Evolutionary conservation across 2,329 filamentous ascomycete genomes (phyloP), one percentile per base, ranked within the genome.

Genomic region (Diaporthe sp.): DNA sequence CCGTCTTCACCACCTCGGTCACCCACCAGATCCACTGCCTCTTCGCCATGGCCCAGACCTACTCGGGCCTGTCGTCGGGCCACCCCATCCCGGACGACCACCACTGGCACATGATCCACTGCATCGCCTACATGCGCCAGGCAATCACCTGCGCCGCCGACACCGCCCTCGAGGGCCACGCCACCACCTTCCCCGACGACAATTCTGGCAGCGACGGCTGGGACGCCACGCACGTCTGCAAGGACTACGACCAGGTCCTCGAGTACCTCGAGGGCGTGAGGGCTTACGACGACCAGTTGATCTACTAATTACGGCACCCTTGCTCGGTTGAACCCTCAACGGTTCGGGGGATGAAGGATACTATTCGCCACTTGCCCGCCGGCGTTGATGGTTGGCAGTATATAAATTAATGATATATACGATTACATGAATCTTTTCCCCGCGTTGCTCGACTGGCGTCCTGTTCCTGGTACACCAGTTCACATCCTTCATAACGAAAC

Each of bases 21-120:
- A 84, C 83, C 2, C 83, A 84, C 76, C 82, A 84, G 75, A 79
- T 84, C 68, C 83, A 84, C 78, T 84, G 83, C 76, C 76, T 84
- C 59, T 72, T 72, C 70, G 57, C 58, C 58, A 65, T 72, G 58
- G 70, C 70, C 4, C 84, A 86, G 77, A 86, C 84, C 8, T 87
- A 86, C 80, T 86, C 85, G 0, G 85, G 84, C 31, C 79, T 87
- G 65, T 83, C 81, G 62, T 82, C 84, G 3, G 82, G 82, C 74
- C 82, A 84, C 76, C 78, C 82, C 59, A 81, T 87, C 51, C 85
- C 85, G 25, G 82, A 84, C 34, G 85, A 87, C 77, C 84, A 86
- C 79, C 84, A 87, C 79, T 86, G 85, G 84, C 86, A 88, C 79
- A 86, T 88, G 82, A 84, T 85, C 72, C 86, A 88, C 81, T 88